Percentiles rank a stretch among this genome's conserved stretches.
These are phyloP conservation scores for Scleroderma bovista DNA, from an alignment of 768 basidiomycete genomes.

Conservation along the genomic window DNA sequence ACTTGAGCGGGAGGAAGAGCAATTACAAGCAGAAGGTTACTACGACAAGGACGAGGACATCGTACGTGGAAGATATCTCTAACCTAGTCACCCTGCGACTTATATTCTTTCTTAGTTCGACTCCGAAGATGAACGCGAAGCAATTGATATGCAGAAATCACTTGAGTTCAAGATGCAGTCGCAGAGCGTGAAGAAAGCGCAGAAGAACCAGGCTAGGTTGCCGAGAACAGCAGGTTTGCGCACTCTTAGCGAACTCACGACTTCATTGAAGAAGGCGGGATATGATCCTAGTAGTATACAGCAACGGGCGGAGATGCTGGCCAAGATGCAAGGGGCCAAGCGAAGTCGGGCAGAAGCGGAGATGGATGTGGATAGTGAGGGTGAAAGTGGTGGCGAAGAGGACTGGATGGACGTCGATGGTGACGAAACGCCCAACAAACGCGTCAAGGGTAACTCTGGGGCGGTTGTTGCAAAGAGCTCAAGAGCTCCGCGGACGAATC, in stretches of 20 bases:
- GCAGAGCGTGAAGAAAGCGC: conserved; percentile 77
- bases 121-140: conserved; percentile 78
- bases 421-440: conserved; percentile 53
- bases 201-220: conserved; percentile 76
- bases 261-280: conserved; percentile 80
- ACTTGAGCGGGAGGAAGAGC: conserved; percentile 94
- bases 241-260: conserved; percentile 67
- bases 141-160: conserved; percentile 50
- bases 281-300: conserved; percentile 84
- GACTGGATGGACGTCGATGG: conserved; percentile 53
- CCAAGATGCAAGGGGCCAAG: conserved; percentile 65
- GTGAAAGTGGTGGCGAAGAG: conserved; percentile 36
- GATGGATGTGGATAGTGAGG: conserved; percentile 59
- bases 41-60: conserved; percentile 89
- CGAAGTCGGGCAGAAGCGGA: conserved; percentile 51
- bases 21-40: conserved; percentile 89
- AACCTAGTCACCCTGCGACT: neutral
- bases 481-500: conserved; percentile 62
- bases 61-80: conserved; percentile 36
- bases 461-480: conserved; percentile 42
- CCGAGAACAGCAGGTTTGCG: conserved; percentile 70
- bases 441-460: conserved; percentile 58
- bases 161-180: conserved; percentile 66
- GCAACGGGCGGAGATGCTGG: conserved; percentile 81
- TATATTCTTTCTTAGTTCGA: conserved; percentile 29